A percentile compares a stretch with the other conserved stretches of the same genome.
phyloP scores from a whole-genome alignment of 768 basidiomycete genomes.

The Kwoniella sp. region DNA sequence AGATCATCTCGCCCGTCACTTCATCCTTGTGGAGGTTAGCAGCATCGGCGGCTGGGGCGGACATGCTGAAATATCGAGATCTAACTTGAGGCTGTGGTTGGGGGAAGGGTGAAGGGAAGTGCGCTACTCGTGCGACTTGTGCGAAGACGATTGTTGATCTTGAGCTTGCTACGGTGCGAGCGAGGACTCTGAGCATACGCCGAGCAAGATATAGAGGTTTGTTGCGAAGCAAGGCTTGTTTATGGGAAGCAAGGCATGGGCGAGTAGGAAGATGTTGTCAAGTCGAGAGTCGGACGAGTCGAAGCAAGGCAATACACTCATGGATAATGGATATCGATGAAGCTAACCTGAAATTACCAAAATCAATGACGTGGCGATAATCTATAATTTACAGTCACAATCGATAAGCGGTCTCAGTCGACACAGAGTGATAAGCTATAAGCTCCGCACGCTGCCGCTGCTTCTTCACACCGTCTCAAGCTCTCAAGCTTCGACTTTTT shows the following conservation, averaged over 20 bases:
- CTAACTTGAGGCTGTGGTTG: neutral
- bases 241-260: neutral
- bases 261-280: neutral
- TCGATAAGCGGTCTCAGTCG: neutral
- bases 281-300: neutral
- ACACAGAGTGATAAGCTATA: neutral
- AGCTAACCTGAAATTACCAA: too few species aligned
- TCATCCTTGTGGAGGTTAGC: conserved; percentile 58
- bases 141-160: neutral
- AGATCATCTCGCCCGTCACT: conserved; percentile 93
- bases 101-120: neutral
- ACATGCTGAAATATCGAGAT: conserved; percentile 45
- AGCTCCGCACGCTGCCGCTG: neutral
- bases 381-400: neutral
- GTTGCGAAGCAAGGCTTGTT: neutral
- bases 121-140: too few species aligned
- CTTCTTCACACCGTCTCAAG: neutral
- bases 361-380: conserved; percentile 14
- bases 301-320: neutral
- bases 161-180: conserved; percentile 10
- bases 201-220: neutral
- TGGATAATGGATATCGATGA: neutral
- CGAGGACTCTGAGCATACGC: conserved; percentile 25
- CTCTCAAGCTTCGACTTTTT: too few species aligned
- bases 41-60: conserved; percentile 45